Percentiles rank a stretch among this genome's conserved stretches.
phyloP scores from a whole-genome alignment of 257 asterid species.

The Nicotiana paniculata region DNA sequence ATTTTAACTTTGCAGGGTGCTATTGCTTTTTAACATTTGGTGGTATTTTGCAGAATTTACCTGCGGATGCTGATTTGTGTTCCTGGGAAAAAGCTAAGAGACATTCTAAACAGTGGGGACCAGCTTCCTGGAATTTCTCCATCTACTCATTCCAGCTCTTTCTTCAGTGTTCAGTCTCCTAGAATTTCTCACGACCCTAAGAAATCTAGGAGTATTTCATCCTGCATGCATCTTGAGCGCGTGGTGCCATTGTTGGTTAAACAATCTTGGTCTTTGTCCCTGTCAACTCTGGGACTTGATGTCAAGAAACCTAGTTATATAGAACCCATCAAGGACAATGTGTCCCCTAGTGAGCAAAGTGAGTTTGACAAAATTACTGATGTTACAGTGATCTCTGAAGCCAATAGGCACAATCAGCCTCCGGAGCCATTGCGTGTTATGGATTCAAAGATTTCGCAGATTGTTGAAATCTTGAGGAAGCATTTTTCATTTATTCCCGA shows the following conservation, averaged over 20 bases:
- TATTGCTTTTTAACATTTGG: conserved; percentile 10
- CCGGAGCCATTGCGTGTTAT: conserved; percentile 74
- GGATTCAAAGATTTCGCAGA: conserved; percentile 80
- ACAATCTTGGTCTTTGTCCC: conserved; percentile 89
- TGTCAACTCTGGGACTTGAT: conserved; percentile 41
- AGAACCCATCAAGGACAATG: conserved; percentile 52
- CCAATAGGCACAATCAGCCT: conserved; percentile 32
- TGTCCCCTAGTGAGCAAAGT: conserved; percentile 35
- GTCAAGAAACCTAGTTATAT: conserved; percentile 41
- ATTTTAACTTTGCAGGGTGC: background rate
- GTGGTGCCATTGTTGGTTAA: conserved; percentile 54
- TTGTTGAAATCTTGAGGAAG: conserved; percentile 55
- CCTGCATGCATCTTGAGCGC: conserved; percentile 69
- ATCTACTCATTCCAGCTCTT: conserved; percentile 57
- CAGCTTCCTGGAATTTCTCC: conserved; percentile 71
- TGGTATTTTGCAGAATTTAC: conserved; percentile 63
- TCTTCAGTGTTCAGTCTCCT: conserved; percentile 51
- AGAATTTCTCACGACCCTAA: conserved; percentile 40
- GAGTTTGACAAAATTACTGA: conserved; percentile 35
- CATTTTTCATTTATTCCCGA: conserved; percentile 81
- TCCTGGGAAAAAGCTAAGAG: conserved; percentile 83
- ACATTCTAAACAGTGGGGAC: conserved; percentile 55
- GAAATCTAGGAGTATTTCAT: conserved; percentile 41
- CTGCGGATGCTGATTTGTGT: conserved; percentile 79
- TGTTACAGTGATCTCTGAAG: conserved; percentile 28